Conservation (phyloP, 176 grass and related monocot species). For the Guadua angustifolia region DNA sequence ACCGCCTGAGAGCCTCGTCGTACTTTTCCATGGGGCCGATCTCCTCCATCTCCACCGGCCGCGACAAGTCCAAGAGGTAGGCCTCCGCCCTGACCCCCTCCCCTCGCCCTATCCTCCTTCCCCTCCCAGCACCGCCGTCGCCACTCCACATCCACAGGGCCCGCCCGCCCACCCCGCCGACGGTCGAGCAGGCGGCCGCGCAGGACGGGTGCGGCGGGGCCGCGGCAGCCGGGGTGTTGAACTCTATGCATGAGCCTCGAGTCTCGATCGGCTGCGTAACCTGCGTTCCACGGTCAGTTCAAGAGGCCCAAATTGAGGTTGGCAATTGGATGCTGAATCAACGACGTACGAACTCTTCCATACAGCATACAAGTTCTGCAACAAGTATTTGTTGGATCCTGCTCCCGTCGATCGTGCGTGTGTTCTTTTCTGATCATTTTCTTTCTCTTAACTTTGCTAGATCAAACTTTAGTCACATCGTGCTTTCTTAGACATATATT, state of each 20-base stretch:
- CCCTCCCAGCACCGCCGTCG: background rate
- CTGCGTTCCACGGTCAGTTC: no score
- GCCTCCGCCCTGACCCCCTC: conserved; percentile 42
- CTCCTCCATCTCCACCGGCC: conserved; percentile 79
- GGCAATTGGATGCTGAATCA: no score
- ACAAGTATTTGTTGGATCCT: no score
- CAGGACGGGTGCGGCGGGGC: background rate
- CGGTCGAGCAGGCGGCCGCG: conserved; percentile 48
- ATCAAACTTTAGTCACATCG: no score
- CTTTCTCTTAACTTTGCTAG: no score
- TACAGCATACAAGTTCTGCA: no score
- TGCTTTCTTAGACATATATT: no score
- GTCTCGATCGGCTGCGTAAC: no score
- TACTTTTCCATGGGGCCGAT: conserved; percentile 75
- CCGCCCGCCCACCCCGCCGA: conserved; percentile 39
- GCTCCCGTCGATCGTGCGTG: no score
- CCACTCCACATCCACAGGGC: conserved; percentile 35
- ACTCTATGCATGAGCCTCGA: background rate
- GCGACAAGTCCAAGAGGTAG: conserved; percentile 76
- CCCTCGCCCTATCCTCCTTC: background rate
- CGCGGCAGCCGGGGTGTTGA: background rate
- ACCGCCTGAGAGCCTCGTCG: conserved; percentile 63
- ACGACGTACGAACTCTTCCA: no score
- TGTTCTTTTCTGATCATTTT: no score
- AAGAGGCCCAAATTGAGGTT: background rate